Conservation (phyloP, 2,329 filamentous ascomycete species). For the Sphaerulina musiva region DNA sequence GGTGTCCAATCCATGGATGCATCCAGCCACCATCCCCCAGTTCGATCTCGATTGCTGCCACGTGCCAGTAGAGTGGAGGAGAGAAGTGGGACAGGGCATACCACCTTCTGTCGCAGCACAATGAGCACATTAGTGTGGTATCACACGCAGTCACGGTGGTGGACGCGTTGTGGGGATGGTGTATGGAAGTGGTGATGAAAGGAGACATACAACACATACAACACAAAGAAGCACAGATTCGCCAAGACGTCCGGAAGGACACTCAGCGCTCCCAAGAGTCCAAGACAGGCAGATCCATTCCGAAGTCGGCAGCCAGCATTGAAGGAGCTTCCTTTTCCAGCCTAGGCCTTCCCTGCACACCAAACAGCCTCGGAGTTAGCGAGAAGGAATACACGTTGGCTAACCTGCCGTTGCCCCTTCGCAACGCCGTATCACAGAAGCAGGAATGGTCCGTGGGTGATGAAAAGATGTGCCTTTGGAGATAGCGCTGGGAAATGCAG, state of each 20-base stretch:
- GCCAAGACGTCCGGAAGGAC: no score
- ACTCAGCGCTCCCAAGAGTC: no score
- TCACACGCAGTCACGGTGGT: no score
- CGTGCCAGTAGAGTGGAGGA: not conserved
- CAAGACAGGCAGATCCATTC: slow-evolving; percentile 2
- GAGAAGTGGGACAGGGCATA: no score
- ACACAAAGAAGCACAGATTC: no score
- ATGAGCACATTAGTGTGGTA: no score
- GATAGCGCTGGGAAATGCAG: no score
- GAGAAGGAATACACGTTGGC: not conserved
- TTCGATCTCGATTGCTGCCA: not conserved
- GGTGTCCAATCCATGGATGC: not conserved
- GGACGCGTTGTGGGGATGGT: no score
- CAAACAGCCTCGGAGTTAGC: not conserved
- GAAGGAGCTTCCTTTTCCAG: slow-evolving; percentile 1
- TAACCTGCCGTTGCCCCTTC: not conserved
- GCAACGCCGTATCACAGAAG: not conserved
- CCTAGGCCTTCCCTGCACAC: not conserved
- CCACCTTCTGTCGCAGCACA: no score
- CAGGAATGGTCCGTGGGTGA: not conserved
- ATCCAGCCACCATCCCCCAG: not conserved
- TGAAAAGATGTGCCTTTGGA: no score
- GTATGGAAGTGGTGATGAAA: no score
- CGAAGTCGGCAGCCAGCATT: slow-evolving; percentile 11
- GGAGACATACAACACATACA: no score